Conservation (phyloP, 1,284 basidiomycete genomes). For the Pseudozyma sp. region DNA sequence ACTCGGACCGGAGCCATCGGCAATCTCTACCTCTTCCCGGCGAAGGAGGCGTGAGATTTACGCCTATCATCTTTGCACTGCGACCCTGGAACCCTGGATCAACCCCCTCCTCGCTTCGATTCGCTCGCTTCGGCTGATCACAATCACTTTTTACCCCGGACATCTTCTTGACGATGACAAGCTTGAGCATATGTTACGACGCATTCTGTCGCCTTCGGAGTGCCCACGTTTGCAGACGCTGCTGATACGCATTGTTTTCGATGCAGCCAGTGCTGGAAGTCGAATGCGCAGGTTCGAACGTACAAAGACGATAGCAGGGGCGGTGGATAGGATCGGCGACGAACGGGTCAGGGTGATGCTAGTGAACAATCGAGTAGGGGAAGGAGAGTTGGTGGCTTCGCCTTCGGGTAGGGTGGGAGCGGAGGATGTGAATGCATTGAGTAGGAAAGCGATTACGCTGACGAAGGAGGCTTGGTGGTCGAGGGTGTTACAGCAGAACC, state of each 20-base stretch:
- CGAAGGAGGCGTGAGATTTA: constrained; percentile 30
- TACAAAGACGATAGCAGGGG: constrained; percentile 51
- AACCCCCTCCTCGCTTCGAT: constrained; percentile 32
- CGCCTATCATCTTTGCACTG: constrained; percentile 48
- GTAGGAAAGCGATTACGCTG: constrained; percentile 25
- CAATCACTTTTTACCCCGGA: constrained; percentile 49
- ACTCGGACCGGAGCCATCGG: no score
- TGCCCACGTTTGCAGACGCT: constrained; percentile 28
- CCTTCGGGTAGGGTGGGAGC: neutral
- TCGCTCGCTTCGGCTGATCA: constrained; percentile 40
- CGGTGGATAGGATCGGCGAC: constrained; percentile 43
- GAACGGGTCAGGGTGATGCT: constrained; percentile 40
- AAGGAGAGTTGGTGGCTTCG: constrained; percentile 23
- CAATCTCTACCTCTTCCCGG: neutral
- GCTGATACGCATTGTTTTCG: constrained; percentile 40
- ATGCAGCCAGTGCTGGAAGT: constrained; percentile 30
- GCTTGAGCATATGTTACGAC: constrained; percentile 49
- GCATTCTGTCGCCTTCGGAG: constrained; percentile 32
- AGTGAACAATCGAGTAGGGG: constrained; percentile 20
- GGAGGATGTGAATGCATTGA: constrained; percentile 11
- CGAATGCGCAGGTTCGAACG: constrained; percentile 42
- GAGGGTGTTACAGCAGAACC: constrained; percentile 33
- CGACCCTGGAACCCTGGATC: constrained; percentile 48
- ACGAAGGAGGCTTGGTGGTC: constrained; percentile 46
- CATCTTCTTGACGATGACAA: constrained; percentile 53